Evolutionary conservation across 129 eudicot species (phyloP).

Genomic region (Ambrosia trifida): DNA sequence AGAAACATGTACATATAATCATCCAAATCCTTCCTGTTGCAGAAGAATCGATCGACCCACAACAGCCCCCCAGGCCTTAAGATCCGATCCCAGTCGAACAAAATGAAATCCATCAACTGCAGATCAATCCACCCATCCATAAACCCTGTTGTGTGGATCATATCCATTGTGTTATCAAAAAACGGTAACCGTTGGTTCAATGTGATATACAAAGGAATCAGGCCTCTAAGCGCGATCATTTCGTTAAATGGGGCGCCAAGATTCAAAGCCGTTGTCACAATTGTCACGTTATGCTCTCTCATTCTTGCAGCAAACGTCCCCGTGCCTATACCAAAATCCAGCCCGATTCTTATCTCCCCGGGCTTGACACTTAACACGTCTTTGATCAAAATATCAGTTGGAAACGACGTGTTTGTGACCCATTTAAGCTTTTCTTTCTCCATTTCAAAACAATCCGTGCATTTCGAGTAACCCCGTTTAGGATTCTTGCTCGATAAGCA

Average conservation of each 20-base stretch:
- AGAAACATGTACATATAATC: slow-evolving; percentile 96
- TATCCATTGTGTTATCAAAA: slow-evolving; percentile 91
- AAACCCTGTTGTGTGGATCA: slow-evolving; percentile 87
- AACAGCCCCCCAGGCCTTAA: slow-evolving; percentile 96
- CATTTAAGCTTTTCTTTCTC: slow-evolving; percentile 85
- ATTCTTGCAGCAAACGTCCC: slow-evolving; percentile 94
- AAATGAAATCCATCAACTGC: slow-evolving; percentile 73
- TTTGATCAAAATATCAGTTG: slow-evolving; percentile 59
- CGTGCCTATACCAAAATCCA: slow-evolving; percentile 89
- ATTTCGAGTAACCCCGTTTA: slow-evolving; percentile 75
- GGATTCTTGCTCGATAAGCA: slow-evolving; percentile 81
- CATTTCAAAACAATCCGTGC: slow-evolving; percentile 86
- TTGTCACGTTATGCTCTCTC: slow-evolving; percentile 80
- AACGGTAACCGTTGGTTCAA: slow-evolving; percentile 88
- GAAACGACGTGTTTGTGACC: slow-evolving; percentile 58
- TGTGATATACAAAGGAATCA: slow-evolving; percentile 73
- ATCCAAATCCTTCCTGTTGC: slow-evolving; percentile 77
- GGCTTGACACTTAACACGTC: slow-evolving; percentile 76
- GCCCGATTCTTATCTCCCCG: slow-evolving; percentile 83
- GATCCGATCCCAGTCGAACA: slow-evolving; percentile 93
- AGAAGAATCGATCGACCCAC: slow-evolving; percentile 91
- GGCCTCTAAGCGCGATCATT: slow-evolving; percentile 88
- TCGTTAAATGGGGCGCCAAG: slow-evolving; percentile 95
- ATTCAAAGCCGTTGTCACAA: slow-evolving; percentile 82
- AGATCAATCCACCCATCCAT: slow-evolving; percentile 99